phyloP scores from a whole-genome alignment of 805 yeast species.

The Candida multigemmis region DNA sequence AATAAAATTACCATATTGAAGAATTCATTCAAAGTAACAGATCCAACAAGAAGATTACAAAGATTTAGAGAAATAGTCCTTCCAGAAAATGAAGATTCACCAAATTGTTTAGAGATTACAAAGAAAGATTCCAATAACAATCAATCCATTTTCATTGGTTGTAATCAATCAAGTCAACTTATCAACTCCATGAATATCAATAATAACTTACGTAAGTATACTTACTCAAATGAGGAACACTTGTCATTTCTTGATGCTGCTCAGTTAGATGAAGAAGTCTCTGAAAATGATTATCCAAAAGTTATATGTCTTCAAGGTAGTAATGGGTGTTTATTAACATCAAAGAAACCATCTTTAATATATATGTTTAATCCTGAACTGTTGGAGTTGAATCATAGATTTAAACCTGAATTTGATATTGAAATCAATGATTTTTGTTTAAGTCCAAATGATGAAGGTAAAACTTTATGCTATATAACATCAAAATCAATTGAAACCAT shows the following conservation, averaged over 20 bases:
- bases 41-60: conserved; percentile 36
- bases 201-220: conserved; percentile 63
- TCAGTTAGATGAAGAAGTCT: conserved; percentile 42
- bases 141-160: conserved; percentile 57
- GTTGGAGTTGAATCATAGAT: conserved; percentile 44
- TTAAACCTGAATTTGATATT: conserved; percentile 43
- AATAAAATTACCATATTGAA: conserved; percentile 68
- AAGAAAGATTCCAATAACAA: conserved; percentile 18
- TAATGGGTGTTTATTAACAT: conserved; percentile 66
- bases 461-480: conserved; percentile 56
- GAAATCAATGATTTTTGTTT: conserved; percentile 55
- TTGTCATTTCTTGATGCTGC: conserved; percentile 51
- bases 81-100: conserved; percentile 71
- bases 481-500: conserved; percentile 41
- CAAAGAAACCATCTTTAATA: conserved; percentile 54
- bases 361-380: conserved; percentile 50
- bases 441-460: conserved; percentile 50
- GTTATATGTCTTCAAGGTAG: conserved; percentile 48
- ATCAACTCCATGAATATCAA: conserved; percentile 51
- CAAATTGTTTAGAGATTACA: conserved; percentile 63
- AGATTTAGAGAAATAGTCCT: conserved; percentile 54
- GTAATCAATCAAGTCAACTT: conserved; percentile 58
- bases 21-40: conserved; percentile 42
- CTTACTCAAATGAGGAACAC: conserved; percentile 47
- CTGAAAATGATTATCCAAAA: conserved; percentile 50